phyloP scores from a whole-genome alignment of 805 yeast genomes.

The Wickerhamiella qilinensis region DNA sequence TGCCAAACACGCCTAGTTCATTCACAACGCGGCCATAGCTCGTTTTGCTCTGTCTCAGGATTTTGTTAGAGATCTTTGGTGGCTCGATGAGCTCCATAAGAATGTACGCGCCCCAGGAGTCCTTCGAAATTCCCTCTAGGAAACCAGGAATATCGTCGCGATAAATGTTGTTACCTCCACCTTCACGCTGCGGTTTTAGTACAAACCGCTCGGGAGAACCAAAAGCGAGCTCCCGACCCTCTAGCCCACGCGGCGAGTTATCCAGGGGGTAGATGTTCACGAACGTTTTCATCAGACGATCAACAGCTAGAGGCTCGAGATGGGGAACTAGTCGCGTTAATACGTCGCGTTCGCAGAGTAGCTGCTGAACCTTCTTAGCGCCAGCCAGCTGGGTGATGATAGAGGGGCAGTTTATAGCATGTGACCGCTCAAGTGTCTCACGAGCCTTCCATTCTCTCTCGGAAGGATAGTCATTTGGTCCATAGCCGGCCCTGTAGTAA shows the following conservation, averaged over 20 bases:
- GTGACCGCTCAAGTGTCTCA: conserved; percentile 48
- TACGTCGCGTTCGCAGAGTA: conserved; percentile 42
- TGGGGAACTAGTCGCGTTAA: conserved; percentile 32
- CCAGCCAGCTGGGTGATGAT: conserved; percentile 82
- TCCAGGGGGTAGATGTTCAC: conserved; percentile 83
- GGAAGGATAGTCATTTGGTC: conserved; percentile 59
- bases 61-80: conserved; percentile 47
- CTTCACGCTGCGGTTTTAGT: conserved; percentile 95
- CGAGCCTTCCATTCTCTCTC: conserved; percentile 69
- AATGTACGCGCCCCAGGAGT: conserved; percentile 79
- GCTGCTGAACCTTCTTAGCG: conserved; percentile 84
- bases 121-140: conserved; percentile 38
- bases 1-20: conserved; percentile 85
- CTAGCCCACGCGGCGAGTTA: conserved; percentile 38
- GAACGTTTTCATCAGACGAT: conserved; percentile 39
- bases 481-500: conserved; percentile 80
- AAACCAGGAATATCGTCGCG: conserved; percentile 71
- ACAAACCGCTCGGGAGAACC: conserved; percentile 58
- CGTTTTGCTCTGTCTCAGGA: conserved; percentile 49
- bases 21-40: conserved; percentile 63
- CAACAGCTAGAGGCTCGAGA: conserved; percentile 16
- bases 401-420: conserved; percentile 85
- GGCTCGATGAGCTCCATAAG: conserved; percentile 89
- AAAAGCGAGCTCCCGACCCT: conserved; percentile 52
- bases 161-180: conserved; percentile 94